Evolutionary conservation across 2,329 filamentous ascomycete species (phyloP), one percentile per base, ranked within the genome.

Genomic region (Alternaria hordeiaustralica): DNA sequence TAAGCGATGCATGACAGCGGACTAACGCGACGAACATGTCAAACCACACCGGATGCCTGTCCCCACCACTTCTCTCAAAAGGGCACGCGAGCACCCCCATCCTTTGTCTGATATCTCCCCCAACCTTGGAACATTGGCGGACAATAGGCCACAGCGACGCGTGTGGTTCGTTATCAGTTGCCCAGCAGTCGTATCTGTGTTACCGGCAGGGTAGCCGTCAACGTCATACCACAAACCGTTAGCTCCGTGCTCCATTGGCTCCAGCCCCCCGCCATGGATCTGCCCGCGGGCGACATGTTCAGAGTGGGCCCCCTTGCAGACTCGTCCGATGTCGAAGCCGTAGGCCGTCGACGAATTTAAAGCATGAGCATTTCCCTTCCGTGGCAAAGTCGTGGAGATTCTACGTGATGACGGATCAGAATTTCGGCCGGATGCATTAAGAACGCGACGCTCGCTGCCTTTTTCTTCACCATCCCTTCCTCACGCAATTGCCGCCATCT

Each of bases 181-280:
- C 30, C 53, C 55, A 59, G 44, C 12, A 43, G 30, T 26, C 58
- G 49, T 66, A 69, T 61, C 55, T 69, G 61, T 63, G 55, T 50
- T 58, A 57, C 58, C 66, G 63, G 25, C 43, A 55, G 66, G 20
- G 57, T 72, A 69, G 66, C 55, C 26, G 46, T 59, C 33, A 25
- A 64, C 70, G 67, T 70, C 70, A 72, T 68, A 54, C 73, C 66
- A 25, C 60, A 74, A 25, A 33, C 23, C 56, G 65, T 66, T 74
- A 74, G 71, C 54, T 54, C 47, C 10, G 12, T 26, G 58, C 57
- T 63, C 58, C 26, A 68, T 71, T 72, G 66, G 70, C 49, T 43
- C 64, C 60, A 72, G 73, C 71, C 75, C 74, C 68, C 73, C 56
- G 44, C 63, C 28, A 28, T 28, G 15, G 63, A 70, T 72, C 67